Percentiles rank a stretch among this genome's conserved stretches.
These are phyloP conservation scores for Cordyceps javanica DNA, from an alignment of 2,329 filamentous ascomycete genomes.

Conservation along the genomic window DNA sequence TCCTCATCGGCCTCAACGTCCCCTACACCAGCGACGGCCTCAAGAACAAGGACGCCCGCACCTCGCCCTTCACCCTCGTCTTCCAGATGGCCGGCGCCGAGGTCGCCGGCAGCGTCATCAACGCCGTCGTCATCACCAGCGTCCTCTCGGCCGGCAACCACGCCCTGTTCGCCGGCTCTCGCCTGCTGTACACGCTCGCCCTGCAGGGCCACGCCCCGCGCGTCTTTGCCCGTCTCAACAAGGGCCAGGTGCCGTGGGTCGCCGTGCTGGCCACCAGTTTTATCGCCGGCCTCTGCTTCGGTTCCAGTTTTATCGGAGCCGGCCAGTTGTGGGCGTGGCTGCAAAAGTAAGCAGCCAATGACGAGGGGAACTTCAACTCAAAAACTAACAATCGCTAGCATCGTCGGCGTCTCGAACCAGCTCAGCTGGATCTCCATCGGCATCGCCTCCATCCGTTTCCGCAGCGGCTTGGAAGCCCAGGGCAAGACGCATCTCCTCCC, in stretches of 20 bases:
- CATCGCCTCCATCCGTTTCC: constrained; percentile 60
- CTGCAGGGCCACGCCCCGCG: constrained; percentile 46
- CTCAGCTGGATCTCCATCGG: constrained; percentile 61
- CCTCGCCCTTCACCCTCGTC: constrained; percentile 48
- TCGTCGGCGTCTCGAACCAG: constrained; percentile 63
- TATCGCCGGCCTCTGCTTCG: constrained; percentile 57
- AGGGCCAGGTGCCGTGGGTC: constrained; percentile 31
- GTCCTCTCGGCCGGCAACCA: constrained; percentile 33
- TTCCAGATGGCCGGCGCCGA: constrained; percentile 50
- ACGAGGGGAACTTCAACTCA: background rate
- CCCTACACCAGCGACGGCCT: constrained; percentile 39
- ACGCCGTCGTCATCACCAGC: constrained; percentile 45
- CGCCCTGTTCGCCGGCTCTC: constrained; percentile 29
- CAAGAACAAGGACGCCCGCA: constrained; percentile 18
- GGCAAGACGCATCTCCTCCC: constrained; percentile 55
- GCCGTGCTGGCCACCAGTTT: constrained; percentile 44
- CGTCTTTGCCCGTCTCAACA: constrained; percentile 39
- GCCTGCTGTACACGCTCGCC: constrained; percentile 31
- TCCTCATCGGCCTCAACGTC: constrained; percentile 49
- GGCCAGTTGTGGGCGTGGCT: constrained; percentile 62
- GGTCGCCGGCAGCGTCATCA: constrained; percentile 48
- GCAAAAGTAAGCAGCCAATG: constrained; percentile 46
- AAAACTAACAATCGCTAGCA: constrained; percentile 27
- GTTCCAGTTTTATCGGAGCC: constrained; percentile 58
- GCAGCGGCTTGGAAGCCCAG: constrained; percentile 48